These are phyloP conservation scores for Ammopiptanthus mongolicus DNA, from an alignment of 306 rosid species.

Conservation along the genomic window DNA sequence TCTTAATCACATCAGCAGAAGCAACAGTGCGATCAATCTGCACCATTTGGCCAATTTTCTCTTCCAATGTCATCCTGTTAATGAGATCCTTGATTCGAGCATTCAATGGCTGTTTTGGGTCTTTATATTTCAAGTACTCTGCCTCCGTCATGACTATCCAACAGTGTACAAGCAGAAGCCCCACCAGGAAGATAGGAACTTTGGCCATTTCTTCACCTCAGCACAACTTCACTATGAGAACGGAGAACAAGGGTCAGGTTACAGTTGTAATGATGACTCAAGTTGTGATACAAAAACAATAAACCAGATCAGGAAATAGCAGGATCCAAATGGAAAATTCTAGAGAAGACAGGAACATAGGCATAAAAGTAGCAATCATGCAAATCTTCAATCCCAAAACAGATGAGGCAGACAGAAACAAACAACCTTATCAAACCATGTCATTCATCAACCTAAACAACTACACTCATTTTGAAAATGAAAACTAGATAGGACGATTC, in stretches of 20 bases:
- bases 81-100: conserved; percentile 24
- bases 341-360: not conserved
- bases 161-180: conserved; percentile 18
- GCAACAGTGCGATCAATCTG: conserved; percentile 32
- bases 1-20: conserved; percentile 17
- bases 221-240: not conserved
- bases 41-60: conserved; percentile 36
- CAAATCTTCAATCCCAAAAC: not conserved
- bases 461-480: not conserved
- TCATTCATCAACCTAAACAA: not conserved
- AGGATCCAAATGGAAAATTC: not conserved
- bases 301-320: not conserved
- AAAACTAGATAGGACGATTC: too few relatives aligned
- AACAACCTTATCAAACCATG: not conserved
- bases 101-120: conserved; percentile 33
- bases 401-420: not conserved
- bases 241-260: not conserved
- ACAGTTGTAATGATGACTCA: not conserved
- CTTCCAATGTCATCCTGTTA: conserved; percentile 29
- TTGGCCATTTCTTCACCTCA: conserved; percentile 23
- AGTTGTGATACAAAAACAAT: not conserved
- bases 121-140: conserved; percentile 31
- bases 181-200: not conserved
- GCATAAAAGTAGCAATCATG: not conserved
- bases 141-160: not conserved